phyloP scores from a whole-genome alignment of 768 basidiomycete species.

The Collybia mongolica region DNA sequence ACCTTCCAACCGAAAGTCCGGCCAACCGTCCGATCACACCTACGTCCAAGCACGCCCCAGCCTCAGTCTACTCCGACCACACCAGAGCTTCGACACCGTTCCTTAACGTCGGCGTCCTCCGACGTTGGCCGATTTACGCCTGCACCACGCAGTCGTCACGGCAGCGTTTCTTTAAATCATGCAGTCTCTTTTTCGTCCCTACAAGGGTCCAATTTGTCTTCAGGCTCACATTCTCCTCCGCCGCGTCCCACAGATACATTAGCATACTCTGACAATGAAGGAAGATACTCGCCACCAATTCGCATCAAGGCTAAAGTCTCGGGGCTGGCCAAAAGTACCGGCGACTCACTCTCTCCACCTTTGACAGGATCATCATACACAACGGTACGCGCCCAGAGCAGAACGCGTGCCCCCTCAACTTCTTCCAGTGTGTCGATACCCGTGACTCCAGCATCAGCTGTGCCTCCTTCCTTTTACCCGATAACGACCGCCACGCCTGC shows the following conservation, averaged over 20 bases:
- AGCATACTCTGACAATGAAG: slow-evolving; percentile 8
- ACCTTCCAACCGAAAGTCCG: slow-evolving; percentile 23
- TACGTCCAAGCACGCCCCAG: slow-evolving; percentile 27
- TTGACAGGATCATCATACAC: slow-evolving; percentile 21
- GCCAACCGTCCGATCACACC: slow-evolving; percentile 19
- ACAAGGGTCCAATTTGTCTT: slow-evolving; percentile 20
- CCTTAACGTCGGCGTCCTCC: slow-evolving; percentile 23
- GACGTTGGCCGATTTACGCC: slow-evolving; percentile 16
- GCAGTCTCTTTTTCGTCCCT: slow-evolving; percentile 35
- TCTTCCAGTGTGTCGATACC: slow-evolving; percentile 32
- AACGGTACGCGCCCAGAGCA: slow-evolving; percentile 23
- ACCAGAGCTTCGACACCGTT: slow-evolving; percentile 28
- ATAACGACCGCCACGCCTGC: slow-evolving; percentile 56
- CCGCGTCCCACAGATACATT: slow-evolving; percentile 11
- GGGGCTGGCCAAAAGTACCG: slow-evolving; percentile 36
- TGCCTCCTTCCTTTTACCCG: slow-evolving; percentile 42
- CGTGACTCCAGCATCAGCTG: slow-evolving; percentile 22
- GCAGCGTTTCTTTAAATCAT: slow-evolving; percentile 35
- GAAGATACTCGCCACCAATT: slow-evolving; percentile 24
- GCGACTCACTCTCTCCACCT: slow-evolving; percentile 17
- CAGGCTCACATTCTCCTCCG: slow-evolving; percentile 16
- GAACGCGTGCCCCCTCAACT: slow-evolving; percentile 39
- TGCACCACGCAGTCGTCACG: slow-evolving; percentile 21
- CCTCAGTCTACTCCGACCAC: slow-evolving; percentile 28
- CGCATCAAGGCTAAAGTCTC: slow-evolving; percentile 67